Base-by-base conservation (phyloP, 2,329 filamentous ascomycete genomes). In the Pseudogymnoascus sp. region DNA sequence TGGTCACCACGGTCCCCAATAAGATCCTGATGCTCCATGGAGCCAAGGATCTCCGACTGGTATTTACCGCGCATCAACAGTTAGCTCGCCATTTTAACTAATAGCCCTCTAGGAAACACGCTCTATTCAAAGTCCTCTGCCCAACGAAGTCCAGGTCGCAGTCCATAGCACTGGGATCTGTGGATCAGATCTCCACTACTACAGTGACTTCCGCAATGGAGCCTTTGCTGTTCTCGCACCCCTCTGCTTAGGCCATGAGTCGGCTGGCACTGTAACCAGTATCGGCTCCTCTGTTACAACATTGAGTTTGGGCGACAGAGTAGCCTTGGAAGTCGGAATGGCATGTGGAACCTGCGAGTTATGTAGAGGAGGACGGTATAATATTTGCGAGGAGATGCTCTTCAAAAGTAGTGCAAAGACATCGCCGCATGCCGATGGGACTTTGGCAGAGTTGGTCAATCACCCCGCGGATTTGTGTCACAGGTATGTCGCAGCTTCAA, bases 181-280 rank as follows among this genome's bases (percentile, higher is more conserved):
- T 79, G 94, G 93, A 82, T 95, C 90, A 64, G 92, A 97, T 74
- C 86, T 97, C 62, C 93, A 97, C 78, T 97, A 97, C 80, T 97
- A 92, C 91, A 90, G 94, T 73, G 88, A 89, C 61, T 93, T 93
- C 69, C 89, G 89, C 77, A 97, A 97, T 72, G 93, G 94, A 40
- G 92, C 92, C 68, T 97, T 97, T 89, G 87, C 97, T 64, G 93
- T 97, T 57, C 83, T 83, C 66, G 89, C 84, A 71, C 88, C 92
- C 71, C 90, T 97, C 74, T 91, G 96, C 70, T 86, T 97, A 13
- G 93, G 93, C 68, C 93, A 97, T 79, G 93, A 97, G 77, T 95
- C 91, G 36, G 87, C 91, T 5, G 93, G 92, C 63, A 85, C 87
- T 69, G 76, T 97, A 62, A 84, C 96, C 68, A 89, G 91, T 10